Conservation (phyloP, 306 rosid genomes). For the Rosa multiflora region DNA sequence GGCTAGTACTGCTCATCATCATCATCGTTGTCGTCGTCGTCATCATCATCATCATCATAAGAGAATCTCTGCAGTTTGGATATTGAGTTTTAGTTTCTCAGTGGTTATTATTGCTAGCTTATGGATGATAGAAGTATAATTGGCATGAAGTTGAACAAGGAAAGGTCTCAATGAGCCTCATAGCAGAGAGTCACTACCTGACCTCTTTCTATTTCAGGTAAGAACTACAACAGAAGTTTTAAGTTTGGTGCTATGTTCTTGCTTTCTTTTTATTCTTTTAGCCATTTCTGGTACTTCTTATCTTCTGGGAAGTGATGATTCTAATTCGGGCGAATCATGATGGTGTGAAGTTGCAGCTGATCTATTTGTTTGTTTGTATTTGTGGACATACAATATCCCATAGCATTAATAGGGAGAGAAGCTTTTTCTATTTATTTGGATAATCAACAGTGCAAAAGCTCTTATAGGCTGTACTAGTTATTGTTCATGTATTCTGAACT, state of each 20-base stretch:
- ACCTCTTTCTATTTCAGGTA: constrained; percentile 58
- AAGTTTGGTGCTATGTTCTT: not conserved
- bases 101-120: not conserved
- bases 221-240: not conserved
- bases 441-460: constrained; percentile 10
- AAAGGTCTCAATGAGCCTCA: constrained; percentile 55
- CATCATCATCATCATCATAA: not conserved
- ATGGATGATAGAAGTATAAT: constrained; percentile 20
- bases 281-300: constrained; percentile 9
- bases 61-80: constrained; percentile 6
- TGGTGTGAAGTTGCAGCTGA: not conserved
- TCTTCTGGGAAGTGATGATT: constrained; percentile 3
- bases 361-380: constrained; percentile 3
- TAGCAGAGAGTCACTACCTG: constrained; percentile 40
- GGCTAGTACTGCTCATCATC: not conserved
- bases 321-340: constrained; percentile 5
- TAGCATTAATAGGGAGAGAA: constrained; percentile 4
- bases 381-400: constrained; percentile 4
- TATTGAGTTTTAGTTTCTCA: constrained; percentile 4
- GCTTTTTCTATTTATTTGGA: not conserved
- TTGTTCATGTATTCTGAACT: not conserved
- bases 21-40: not conserved
- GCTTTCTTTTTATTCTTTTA: not conserved
- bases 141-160: constrained; percentile 62
- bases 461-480: not conserved